Percentiles rank a stretch among this genome's conserved stretches.
Conservation (phyloP, 2,329 filamentous ascomycete species). For the Trichoderma endophyticum region DNA sequence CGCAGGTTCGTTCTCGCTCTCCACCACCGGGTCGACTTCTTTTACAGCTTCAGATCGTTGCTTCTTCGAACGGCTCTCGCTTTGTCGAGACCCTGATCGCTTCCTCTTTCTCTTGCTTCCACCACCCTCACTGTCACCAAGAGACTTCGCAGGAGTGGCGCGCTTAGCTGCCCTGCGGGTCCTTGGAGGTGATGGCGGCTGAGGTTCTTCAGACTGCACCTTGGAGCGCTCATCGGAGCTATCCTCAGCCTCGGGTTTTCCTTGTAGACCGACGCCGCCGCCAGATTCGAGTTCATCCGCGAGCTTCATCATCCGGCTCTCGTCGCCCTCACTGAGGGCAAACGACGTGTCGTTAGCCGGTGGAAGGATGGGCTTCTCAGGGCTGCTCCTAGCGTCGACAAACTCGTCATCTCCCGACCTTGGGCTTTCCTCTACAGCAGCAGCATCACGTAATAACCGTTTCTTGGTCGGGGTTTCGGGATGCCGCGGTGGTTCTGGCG, state of each 20-base stretch:
- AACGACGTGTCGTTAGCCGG: slow-evolving; percentile 34
- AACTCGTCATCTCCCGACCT: slow-evolving; percentile 47
- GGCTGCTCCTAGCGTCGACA: slow-evolving; percentile 49
- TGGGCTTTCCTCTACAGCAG: slow-evolving; percentile 34
- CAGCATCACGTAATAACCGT: slow-evolving; percentile 14
- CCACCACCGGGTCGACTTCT: slow-evolving; percentile 15
- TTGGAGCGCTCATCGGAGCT: slow-evolving; percentile 23
- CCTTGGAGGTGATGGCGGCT: slow-evolving; percentile 21
- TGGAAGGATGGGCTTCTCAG: slow-evolving; percentile 26
- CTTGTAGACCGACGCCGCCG: slow-evolving; percentile 16
- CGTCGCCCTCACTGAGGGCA: slow-evolving; percentile 43
- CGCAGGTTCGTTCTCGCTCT: not conserved
- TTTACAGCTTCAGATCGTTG: slow-evolving; percentile 27
- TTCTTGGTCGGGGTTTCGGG: slow-evolving; percentile 23
- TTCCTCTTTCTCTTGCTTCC: slow-evolving; percentile 31
- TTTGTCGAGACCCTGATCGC: slow-evolving; percentile 22
- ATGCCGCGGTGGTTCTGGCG: not conserved
- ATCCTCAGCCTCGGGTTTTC: slow-evolving; percentile 19
- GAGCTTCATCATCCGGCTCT: slow-evolving; percentile 47
- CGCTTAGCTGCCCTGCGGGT: slow-evolving; percentile 15
- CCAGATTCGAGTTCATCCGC: slow-evolving; percentile 49
- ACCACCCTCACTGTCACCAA: slow-evolving; percentile 1
- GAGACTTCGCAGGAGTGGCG: slow-evolving; percentile 18
- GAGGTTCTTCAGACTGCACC: slow-evolving; percentile 23
- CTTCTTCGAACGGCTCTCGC: slow-evolving; percentile 30